phyloP scores from a whole-genome alignment of 2,329 filamentous ascomycete species.

The Xylariaceae sp. region DNA sequence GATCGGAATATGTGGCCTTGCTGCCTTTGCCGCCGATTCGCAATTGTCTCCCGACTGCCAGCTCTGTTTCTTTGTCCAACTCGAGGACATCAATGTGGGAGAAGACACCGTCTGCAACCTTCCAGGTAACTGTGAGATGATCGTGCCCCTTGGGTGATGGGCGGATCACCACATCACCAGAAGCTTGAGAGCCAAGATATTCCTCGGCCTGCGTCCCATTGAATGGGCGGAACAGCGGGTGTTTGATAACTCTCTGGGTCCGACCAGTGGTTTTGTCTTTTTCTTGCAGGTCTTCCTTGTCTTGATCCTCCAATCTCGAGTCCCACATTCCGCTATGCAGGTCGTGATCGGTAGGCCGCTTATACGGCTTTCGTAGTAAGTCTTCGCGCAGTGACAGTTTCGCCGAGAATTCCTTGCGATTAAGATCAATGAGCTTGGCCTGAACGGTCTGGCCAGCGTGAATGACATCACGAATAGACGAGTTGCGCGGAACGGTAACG shows the following conservation, averaged over 20 bases:
- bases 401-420: slow-evolving; percentile 78
- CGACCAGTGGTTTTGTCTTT: slow-evolving; percentile 83
- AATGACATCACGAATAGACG: slow-evolving; percentile 69
- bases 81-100: slow-evolving; percentile 97
- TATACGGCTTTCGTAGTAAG: slow-evolving; percentile 68
- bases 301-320: slow-evolving; percentile 71
- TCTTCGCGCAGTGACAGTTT: slow-evolving; percentile 84
- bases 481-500: slow-evolving; percentile 63
- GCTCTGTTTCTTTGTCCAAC: slow-evolving; percentile 94
- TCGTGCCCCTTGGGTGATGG: slow-evolving; percentile 94
- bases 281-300: slow-evolving; percentile 78
- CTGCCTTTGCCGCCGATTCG: slow-evolving; percentile 82
- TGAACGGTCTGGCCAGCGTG: slow-evolving; percentile 78
- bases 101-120: slow-evolving; percentile 92
- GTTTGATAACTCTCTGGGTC: slow-evolving; percentile 92
- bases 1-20: slow-evolving; percentile 88
- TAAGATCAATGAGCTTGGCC: slow-evolving; percentile 82
- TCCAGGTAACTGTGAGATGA: slow-evolving; percentile 96
- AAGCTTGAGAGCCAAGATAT: slow-evolving; percentile 78
- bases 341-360: slow-evolving; percentile 65
- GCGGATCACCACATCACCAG: slow-evolving; percentile 89
- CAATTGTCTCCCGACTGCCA: slow-evolving; percentile 81
- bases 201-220: slow-evolving; percentile 91
- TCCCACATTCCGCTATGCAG: slow-evolving; percentile 74
- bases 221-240: slow-evolving; percentile 91